Conservation (phyloP, 495 filamentous ascomycete species). For the Penicillium bovifimosum region DNA sequence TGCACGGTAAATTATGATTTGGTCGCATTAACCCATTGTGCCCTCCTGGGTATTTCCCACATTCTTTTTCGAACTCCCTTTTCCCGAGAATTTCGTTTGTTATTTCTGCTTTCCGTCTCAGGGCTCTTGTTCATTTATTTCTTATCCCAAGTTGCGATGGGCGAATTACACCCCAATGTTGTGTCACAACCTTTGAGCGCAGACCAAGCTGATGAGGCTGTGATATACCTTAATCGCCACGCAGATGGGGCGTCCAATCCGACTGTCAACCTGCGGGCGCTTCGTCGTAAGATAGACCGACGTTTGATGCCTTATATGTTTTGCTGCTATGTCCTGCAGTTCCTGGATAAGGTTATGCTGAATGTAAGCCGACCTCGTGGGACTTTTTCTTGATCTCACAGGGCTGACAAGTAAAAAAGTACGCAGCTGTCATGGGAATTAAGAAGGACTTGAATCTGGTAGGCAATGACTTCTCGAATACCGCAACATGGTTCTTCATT, state of each 20-base stretch:
- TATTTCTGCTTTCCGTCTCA: not conserved
- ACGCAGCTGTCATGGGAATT: conserved; percentile 55
- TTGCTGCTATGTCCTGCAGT: conserved; percentile 57
- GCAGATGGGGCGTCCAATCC: not conserved
- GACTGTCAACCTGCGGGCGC: conserved; percentile 12
- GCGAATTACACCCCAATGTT: conserved; percentile 9
- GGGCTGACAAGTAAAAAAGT: conserved; percentile 15
- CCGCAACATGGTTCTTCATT: conserved; percentile 50
- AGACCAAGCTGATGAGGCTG: conserved; percentile 28
- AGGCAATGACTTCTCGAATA: conserved; percentile 50
- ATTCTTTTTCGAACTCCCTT: not conserved
- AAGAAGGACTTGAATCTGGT: conserved; percentile 41
- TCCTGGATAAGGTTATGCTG: conserved; percentile 60
- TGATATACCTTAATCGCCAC: conserved; percentile 30
- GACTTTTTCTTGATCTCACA: not conserved
- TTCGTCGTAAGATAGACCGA: conserved; percentile 44
- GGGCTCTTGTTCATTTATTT: not conserved
- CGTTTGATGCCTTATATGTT: conserved; percentile 54
- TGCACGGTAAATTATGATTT: not conserved
- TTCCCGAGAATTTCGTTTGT: not conserved
- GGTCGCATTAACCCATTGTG: not conserved
- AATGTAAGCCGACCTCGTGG: conserved; percentile 37
- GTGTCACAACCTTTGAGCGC: not conserved
- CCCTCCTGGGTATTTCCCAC: not conserved
- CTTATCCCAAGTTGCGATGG: conserved; percentile 6